Base-by-base conservation (phyloP, 83 land plant genomes). In the Larix sibirica region DNA sequence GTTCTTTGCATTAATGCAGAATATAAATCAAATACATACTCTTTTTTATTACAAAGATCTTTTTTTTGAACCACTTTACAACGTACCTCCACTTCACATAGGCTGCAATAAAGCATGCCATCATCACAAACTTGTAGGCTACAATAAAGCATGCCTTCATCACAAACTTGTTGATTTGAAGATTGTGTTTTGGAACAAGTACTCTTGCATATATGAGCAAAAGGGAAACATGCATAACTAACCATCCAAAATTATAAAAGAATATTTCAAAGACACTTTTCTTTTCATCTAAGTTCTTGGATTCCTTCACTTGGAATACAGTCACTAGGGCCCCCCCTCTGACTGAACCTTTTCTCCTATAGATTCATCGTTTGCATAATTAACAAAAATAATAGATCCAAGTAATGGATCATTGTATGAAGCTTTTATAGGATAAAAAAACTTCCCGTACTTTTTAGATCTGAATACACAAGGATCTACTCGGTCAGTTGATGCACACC, bases 401-500 rank as follows among this genome's bases (percentile, higher is more conserved):
- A 47, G 58, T 80, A 80, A 68, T 23, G 84, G 70, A 50, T 78
- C 85, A 54, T 88, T 90, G 12, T 70, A 65, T 21, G 69, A 59
- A n/a, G 59, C 8, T 59, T 91, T 85, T 56, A 42, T 83, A 66
- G 21, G 65, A n/a, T 81, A 82, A 40, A 83, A 81, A 81, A 83
- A 61, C 4, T 91, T 91, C 4, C 86, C 80, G 84, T 90, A 90
- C 65, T 94, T 92, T 79, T 95, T 95, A 4, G 96, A 92, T 67
- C 81, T 90, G 73, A 90, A 90, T 26, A 95, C 90, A 59, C 96
- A 96, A 62, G 96, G 85, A 82, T 95, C 98, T 60, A 91, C 98
- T 64, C 96, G 96, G 84, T 95, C 91, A 36, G 96, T 87, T 56
- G 92, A 96, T 40, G 98, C 98, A 86, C 98, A 95, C 92, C 98